Base-by-base conservation (phyloP, 495 filamentous ascomycete species). In the Aspergillus biplanus region DNA sequence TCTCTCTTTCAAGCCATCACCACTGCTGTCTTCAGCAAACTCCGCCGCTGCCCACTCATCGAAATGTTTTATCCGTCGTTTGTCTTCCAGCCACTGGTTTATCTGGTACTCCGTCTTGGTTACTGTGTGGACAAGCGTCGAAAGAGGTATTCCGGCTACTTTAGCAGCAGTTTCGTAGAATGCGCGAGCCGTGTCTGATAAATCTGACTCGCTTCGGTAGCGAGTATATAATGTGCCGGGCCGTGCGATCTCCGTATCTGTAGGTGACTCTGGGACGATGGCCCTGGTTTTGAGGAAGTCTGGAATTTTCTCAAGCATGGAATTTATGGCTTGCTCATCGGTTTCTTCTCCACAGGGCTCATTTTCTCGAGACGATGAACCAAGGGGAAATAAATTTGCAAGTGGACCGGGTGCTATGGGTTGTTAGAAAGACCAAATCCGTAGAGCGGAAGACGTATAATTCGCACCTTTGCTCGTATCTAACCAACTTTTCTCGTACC, bases 401-500 rank as follows among this genome's bases (percentile, higher is more conserved):
- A 87, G 65, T 27, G 73, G 75, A 52, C 77, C 73, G 13, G 73
- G 59, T n/a, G 48, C 66, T 66, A 44, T 58, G 15, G 37, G 56
- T 2, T 50, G n/a, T 11, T 4, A 44, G 54, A 65, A 34, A 65
- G 52, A 9, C 57, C 27, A 18, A 44, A 21, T 39, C 39, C 11
- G 9, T 32, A 13, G 44, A 48, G 21, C 33, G 32, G 13, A 47
- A 47, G 27, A 32, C 27, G 59, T 2, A 50, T 4, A 27, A 50
- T 21, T 33, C 59, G 39, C 11, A 73, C 73, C 59, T 67, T 63
- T 72, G 44, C 66, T 72, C 34, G 33, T 67, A 55, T 85, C 81
- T 52, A 90, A 69, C 85, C 88, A 96, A 33, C 80, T 92, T 65
- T 84, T 83, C 70, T 94, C 89, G 68, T 91, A 96, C 90, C 91